Base-by-base conservation (phyloP, 1,139 yeast species). In the Debaryomycetaceae sp. region DNA sequence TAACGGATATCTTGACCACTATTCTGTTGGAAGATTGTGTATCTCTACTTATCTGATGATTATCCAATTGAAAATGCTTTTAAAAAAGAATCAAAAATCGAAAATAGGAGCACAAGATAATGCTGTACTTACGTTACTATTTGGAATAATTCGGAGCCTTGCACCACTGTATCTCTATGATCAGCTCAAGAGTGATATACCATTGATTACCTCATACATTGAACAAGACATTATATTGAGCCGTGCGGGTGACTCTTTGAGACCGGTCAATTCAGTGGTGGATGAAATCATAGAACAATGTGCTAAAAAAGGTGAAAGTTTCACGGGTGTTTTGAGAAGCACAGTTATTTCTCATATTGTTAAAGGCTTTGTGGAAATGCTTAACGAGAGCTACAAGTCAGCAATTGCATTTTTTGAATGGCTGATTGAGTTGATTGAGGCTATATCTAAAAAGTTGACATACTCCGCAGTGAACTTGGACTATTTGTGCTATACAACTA, bases 111-210 rank as follows among this genome's bases (percentile, higher is more conserved):
- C 16, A 17, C 37, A 38, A 15, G 19, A 14, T 13, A 28, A 34
- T 6, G 53, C 49, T 35, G 52, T 52, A 1, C 26, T 35, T 11
- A 36, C 33, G 9, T 30, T 40, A 5, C 24, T 61, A 3, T 47
- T 52, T 26, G 37, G 48, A 14, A 51, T 59, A 1, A 46, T 59
- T 14, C 41, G 44, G 29, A 31, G 38, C 6, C 48, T 58, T 38
- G 54, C 55, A 0, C 69, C 69, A 1, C 37, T 46, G 5, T 54
- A 56, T 36, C 41, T 58, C 4, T 64, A 50, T 38, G 41, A 46
- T 5, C 46, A 46, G 3, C 7, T 22, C 7, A 22, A 22, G 4
- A 22, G 11, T 22, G 26, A 22, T 13, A 31, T 18, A 5, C 33
- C n/a, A 11, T 6, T 31, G 17, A 31, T 31, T 4, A 31, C n/a